Evolutionary conservation across 2,329 filamentous ascomycete genomes (phyloP).

Genomic region (Colletotrichum siamense): DNA sequence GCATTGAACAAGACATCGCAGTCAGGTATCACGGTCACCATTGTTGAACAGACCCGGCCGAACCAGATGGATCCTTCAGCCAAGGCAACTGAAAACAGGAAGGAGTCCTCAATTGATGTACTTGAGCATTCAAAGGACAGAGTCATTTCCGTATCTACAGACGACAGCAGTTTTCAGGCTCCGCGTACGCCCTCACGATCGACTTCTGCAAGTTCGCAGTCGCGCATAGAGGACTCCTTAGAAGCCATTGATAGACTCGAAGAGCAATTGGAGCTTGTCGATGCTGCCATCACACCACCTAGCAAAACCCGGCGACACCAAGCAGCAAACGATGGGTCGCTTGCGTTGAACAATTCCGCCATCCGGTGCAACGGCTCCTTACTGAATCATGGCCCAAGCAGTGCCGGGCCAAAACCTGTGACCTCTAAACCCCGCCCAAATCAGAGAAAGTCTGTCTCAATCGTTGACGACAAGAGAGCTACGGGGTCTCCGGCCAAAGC

Average conservation of each 20-base stretch:
- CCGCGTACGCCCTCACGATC: slow-evolving; percentile 12
- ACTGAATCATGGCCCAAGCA: slow-evolving; percentile 35
- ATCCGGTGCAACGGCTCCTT: background rate
- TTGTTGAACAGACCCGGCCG: background rate
- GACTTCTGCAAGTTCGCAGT: slow-evolving; percentile 28
- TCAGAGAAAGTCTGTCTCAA: slow-evolving; percentile 47
- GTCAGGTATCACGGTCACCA: background rate
- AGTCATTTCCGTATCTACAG: slow-evolving; percentile 7
- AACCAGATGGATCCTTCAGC: background rate
- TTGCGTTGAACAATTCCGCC: background rate
- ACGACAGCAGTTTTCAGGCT: background rate
- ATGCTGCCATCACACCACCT: slow-evolving; percentile 39
- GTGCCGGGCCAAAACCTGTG: slow-evolving; percentile 46
- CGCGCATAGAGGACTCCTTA: slow-evolving; percentile 68
- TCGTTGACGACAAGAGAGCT: slow-evolving; percentile 25
- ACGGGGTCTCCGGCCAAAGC: slow-evolving; percentile 22
- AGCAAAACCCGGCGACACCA: slow-evolving; percentile 17
- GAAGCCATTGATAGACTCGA: slow-evolving; percentile 67
- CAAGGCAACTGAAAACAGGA: background rate
- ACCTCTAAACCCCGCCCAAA: slow-evolving; percentile 38
- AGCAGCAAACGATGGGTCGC: background rate
- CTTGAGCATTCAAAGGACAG: background rate
- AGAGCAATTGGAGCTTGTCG: slow-evolving; percentile 63
- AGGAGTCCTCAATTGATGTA: background rate
- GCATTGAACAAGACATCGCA: background rate